Evolutionary conservation across 2,329 filamentous ascomycete genomes (phyloP).

Genomic region (Aspergillus nomiae): DNA sequence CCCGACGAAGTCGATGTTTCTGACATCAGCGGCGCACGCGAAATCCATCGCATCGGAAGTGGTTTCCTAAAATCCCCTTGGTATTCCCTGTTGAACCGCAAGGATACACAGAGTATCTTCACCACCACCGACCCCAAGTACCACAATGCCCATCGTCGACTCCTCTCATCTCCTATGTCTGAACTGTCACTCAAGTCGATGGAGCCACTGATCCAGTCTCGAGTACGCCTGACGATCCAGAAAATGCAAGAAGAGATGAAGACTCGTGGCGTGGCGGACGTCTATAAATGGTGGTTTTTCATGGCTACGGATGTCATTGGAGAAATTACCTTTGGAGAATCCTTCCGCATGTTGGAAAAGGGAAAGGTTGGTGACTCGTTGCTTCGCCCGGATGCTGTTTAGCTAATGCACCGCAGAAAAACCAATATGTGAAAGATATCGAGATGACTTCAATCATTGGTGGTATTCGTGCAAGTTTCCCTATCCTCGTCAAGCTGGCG

Average conservation of each 20-base stretch:
- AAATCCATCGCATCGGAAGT: slow-evolving; percentile 38
- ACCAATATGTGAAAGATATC: slow-evolving; percentile 45
- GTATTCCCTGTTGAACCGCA: slow-evolving; percentile 29
- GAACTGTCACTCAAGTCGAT: slow-evolving; percentile 41
- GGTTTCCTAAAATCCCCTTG: slow-evolving; percentile 37
- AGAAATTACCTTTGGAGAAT: slow-evolving; percentile 57
- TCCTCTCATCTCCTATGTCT: slow-evolving; percentile 45
- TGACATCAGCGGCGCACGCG: slow-evolving; percentile 34
- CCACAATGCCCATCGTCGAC: slow-evolving; percentile 31
- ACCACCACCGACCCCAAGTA: slow-evolving; percentile 42
- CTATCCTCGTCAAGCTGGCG: slow-evolving; percentile 23
- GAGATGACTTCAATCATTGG: slow-evolving; percentile 21
- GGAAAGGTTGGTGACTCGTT: slow-evolving; percentile 42
- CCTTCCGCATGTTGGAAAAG: slow-evolving; percentile 55
- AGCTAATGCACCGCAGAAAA: slow-evolving; percentile 35
- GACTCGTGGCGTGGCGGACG: slow-evolving; percentile 42
- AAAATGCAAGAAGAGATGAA: slow-evolving; percentile 50
- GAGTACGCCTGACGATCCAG: slow-evolving; percentile 44
- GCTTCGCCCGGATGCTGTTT: neutral
- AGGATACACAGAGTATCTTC: slow-evolving; percentile 41
- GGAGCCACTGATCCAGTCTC: slow-evolving; percentile 39
- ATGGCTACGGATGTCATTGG: slow-evolving; percentile 59
- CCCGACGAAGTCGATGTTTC: slow-evolving; percentile 38
- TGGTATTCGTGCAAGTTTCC: slow-evolving; percentile 28
- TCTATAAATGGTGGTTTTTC: slow-evolving; percentile 58